phyloP scores from a whole-genome alignment of 2,329 filamentous ascomycete species.

The Ophiognomonia clavigignenti-juglandacearum region DNA sequence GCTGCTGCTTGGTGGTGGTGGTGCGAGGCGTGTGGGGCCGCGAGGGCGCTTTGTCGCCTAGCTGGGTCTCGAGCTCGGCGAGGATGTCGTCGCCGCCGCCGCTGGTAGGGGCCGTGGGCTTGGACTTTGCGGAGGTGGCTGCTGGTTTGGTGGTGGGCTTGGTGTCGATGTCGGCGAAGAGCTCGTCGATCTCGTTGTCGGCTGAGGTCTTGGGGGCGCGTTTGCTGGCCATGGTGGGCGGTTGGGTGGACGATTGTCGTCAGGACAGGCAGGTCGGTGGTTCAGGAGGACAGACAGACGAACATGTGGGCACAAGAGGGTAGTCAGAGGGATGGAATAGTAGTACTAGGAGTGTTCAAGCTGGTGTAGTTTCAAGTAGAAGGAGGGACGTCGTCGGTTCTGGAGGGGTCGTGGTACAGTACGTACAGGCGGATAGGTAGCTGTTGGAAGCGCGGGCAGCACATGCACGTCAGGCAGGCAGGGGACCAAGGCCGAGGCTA shows the following conservation, averaged over 20 bases:
- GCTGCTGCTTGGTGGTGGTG: constrained; percentile 47
- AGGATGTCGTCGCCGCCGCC: constrained; percentile 66
- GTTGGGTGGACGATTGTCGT: too few species aligned
- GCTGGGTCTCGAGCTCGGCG: constrained; percentile 75
- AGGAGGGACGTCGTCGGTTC: too few species aligned
- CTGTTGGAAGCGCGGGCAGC: too few species aligned
- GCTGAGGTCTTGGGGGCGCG: constrained; percentile 51
- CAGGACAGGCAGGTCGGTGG: neutral
- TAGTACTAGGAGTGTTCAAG: too few species aligned
- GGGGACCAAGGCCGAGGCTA: neutral
- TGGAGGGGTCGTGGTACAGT: too few species aligned
- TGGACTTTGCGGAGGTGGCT: constrained; percentile 42
- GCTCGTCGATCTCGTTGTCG: constrained; percentile 60
- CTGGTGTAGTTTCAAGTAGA: too few species aligned
- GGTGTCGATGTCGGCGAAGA: constrained; percentile 56
- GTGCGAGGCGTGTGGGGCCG: constrained; percentile 79
- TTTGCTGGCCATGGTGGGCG: constrained; percentile 50
- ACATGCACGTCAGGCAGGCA: constrained; percentile 5
- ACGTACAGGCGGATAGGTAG: too few species aligned
- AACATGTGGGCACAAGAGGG: too few species aligned
- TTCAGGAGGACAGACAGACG: too few species aligned
- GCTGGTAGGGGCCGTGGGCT: too few species aligned
- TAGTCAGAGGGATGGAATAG: too few species aligned
- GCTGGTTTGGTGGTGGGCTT: constrained; percentile 36
- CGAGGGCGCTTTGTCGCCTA: constrained; percentile 67